These are phyloP conservation scores for Jamesozyma piceae DNA, from an alignment of 805 yeast genomes.

Conservation along the genomic window DNA sequence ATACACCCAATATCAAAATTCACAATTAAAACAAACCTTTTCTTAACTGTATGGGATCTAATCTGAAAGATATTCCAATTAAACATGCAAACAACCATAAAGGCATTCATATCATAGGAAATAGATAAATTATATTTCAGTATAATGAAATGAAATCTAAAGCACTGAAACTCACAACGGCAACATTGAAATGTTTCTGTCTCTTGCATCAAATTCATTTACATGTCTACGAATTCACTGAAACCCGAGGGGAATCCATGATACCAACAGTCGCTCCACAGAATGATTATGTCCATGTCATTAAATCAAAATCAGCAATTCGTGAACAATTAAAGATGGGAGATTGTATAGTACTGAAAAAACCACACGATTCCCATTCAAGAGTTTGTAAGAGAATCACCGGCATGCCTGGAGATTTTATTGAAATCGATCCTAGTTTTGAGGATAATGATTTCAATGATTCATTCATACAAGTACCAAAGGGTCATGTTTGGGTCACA, in stretches of 20 bases:
- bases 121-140: too few species aligned
- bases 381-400: conserved; percentile 88
- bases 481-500: conserved; percentile 94
- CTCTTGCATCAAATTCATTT: conserved; percentile 57
- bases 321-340: conserved; percentile 47
- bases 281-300: conserved; percentile 71
- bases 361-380: conserved; percentile 81
- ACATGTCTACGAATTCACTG: conserved; percentile 63
- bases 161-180: not conserved
- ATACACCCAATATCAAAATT: too few species aligned
- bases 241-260: conserved; percentile 91
- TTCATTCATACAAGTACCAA: conserved; percentile 68
- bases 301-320: conserved; percentile 37
- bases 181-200: conserved; percentile 33
- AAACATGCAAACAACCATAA: too few species aligned
- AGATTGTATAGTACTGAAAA: conserved; percentile 76
- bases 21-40: too few species aligned
- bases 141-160: not conserved
- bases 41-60: too few species aligned
- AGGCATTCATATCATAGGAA: too few species aligned
- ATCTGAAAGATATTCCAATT: too few species aligned
- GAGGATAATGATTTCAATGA: conserved; percentile 22
- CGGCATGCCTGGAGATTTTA: conserved; percentile 91
- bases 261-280: conserved; percentile 72
- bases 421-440: conserved; percentile 69